Percentiles rank a stretch among this genome's conserved stretches.
Evolutionary conservation across 169 alveolate genomes (phyloP).

Genomic region (Plasmodium fragile): DNA sequence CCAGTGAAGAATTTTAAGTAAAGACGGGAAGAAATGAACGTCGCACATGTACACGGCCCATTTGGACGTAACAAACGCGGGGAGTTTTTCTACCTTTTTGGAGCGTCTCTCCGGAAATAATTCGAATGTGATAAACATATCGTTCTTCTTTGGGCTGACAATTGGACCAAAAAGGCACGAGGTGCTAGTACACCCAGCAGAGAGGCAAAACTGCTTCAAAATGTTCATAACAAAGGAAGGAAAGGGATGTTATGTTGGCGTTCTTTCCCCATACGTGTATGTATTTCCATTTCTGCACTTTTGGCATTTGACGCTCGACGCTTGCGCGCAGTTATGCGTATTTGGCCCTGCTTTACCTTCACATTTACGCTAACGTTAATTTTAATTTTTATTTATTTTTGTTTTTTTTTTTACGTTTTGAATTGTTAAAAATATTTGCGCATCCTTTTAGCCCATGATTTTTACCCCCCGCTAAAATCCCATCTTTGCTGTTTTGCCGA

Average conservation of each 20-base stretch:
- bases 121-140: not conserved
- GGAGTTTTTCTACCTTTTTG: not conserved
- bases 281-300: not conserved
- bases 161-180: not conserved
- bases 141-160: not conserved
- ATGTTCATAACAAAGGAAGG: not conserved
- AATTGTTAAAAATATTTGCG: not conserved
- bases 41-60: not conserved
- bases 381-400: not conserved
- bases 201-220: not conserved
- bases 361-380: not conserved
- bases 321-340: not conserved
- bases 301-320: not conserved
- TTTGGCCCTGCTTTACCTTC: not conserved
- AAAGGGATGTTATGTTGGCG: not conserved
- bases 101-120: not conserved
- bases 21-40: not conserved
- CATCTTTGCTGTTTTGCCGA: not conserved
- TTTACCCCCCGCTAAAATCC: not conserved
- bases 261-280: not conserved
- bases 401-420: not conserved
- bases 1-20: conserved; percentile 33
- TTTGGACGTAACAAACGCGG: not conserved
- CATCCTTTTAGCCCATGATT: not conserved
- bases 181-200: not conserved